Percentiles rank a stretch among this genome's conserved stretches.
Evolutionary conservation across 495 filamentous ascomycete species (phyloP).

Genomic region (Apodospora peruviana): DNA sequence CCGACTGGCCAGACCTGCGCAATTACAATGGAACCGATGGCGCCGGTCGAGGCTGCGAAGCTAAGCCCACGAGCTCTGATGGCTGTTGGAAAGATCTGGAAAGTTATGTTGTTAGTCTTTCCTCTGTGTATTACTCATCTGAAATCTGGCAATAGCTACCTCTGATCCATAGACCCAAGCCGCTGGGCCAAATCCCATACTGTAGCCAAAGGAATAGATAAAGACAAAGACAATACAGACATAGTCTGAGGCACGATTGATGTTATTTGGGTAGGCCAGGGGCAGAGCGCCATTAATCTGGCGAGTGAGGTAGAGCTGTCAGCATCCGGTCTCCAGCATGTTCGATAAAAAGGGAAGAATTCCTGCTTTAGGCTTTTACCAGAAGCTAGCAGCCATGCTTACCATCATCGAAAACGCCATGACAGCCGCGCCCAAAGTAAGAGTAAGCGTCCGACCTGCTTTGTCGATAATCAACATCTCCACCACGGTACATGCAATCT

Average conservation of each 20-base stretch:
- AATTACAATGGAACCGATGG: conserved; percentile 46
- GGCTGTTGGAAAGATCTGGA: conserved; percentile 47
- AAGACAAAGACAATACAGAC: conserved; percentile 52
- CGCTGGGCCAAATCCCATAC: conserved; percentile 50
- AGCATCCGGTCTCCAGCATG: too few species aligned
- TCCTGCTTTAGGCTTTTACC: too few species aligned
- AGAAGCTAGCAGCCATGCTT: conserved; percentile 2
- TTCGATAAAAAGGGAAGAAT: not conserved
- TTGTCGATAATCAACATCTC: conserved; percentile 48
- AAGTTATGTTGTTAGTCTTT: not conserved
- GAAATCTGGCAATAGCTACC: conserved; percentile 20
- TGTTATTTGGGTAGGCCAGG: conserved; percentile 44
- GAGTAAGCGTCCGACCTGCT: conserved; percentile 37
- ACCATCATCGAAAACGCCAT: conserved; percentile 47
- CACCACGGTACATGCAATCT: conserved; percentile 44
- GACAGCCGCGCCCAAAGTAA: conserved; percentile 35
- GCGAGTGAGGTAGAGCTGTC: too few species aligned
- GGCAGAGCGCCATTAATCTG: conserved; percentile 51
- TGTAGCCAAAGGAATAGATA: conserved; percentile 52
- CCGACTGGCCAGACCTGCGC: conserved; percentile 44
- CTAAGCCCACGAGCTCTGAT: conserved; percentile 47
- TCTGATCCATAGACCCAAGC: conserved; percentile 56
- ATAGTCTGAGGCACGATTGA: conserved; percentile 43
- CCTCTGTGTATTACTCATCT: not conserved
- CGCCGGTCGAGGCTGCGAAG: conserved; percentile 44